Evolutionary conservation across 2,329 filamentous ascomycete species (phyloP).

Genomic region (Laburnicola sp.): DNA sequence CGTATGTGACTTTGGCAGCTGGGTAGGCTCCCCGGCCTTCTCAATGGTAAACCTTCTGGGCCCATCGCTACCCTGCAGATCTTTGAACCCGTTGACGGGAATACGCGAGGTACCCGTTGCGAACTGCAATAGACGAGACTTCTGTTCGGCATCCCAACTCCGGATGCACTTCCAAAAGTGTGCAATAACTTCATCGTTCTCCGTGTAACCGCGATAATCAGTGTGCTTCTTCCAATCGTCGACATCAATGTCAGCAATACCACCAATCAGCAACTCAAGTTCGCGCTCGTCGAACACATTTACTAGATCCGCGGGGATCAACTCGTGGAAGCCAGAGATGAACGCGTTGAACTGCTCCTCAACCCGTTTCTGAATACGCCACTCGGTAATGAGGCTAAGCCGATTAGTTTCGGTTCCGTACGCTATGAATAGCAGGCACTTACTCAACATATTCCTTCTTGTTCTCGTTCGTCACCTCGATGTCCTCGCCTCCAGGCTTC

Average conservation of each 20-base stretch:
- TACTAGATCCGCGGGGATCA: conserved; percentile 93
- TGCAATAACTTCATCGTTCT: conserved; percentile 94
- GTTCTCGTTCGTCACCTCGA: conserved; percentile 97
- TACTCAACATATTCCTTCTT: conserved; percentile 98
- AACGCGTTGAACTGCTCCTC: conserved; percentile 98
- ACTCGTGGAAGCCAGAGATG: conserved; percentile 94
- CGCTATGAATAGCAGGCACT: conserved; percentile 30
- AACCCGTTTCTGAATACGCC: conserved; percentile 98
- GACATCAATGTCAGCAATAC: conserved; percentile 99
- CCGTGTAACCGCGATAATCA: conserved; percentile 97
- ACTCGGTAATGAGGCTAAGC: conserved; percentile 84
- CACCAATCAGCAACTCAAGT: conserved; percentile 91
- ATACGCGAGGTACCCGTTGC: conserved; percentile 97
- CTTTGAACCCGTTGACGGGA: conserved; percentile 98
- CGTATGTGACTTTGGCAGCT: conserved; percentile 95
- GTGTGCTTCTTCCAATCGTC: conserved; percentile 99
- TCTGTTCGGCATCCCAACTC: conserved; percentile 97
- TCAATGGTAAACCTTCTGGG: conserved; percentile 96
- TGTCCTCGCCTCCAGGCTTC: conserved; percentile 85
- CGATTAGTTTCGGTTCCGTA: conserved; percentile 19
- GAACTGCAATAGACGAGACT: conserved; percentile 93
- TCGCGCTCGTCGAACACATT: conserved; percentile 99
- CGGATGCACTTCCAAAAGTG: conserved; percentile 99
- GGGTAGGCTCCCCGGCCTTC: conserved; percentile 87
- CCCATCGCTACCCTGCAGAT: conserved; percentile 94